Evolutionary conservation across 2,329 filamentous ascomycete species (phyloP).

Genomic region (Bipolaris bicolor): DNA sequence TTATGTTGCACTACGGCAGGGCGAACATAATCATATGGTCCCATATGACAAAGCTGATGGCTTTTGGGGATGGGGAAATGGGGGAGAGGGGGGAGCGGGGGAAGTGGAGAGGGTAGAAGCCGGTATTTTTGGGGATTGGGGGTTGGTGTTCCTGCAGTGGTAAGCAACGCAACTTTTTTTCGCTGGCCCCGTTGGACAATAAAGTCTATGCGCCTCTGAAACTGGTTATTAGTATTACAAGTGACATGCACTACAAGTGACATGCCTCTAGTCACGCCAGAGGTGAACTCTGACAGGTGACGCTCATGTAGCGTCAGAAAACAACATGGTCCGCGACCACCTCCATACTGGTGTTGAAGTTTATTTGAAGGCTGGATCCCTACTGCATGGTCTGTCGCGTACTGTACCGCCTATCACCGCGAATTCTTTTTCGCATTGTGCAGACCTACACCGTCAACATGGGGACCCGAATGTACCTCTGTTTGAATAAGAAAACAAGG

Average conservation of each 20-base stretch:
- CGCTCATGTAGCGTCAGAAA: background rate
- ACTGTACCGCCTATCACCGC: no score
- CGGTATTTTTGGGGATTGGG: background rate
- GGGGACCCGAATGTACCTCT: background rate
- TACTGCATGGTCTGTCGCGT: no score
- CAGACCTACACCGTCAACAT: background rate
- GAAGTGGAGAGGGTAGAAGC: background rate
- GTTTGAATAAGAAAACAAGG: background rate
- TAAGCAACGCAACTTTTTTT: background rate
- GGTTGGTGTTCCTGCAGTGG: background rate
- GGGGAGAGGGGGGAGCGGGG: background rate
- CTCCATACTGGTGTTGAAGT: no score
- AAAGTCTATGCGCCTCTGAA: background rate
- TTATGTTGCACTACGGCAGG: slow-evolving; percentile 3
- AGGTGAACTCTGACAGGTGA: background rate
- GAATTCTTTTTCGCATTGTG: no score
- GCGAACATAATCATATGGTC: slow-evolving; percentile 5
- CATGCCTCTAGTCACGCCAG: background rate
- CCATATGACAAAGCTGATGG: slow-evolving; percentile 2
- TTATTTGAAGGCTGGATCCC: no score
- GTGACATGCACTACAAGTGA: background rate
- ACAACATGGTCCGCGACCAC: no score
- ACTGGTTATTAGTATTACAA: background rate
- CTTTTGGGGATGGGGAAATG: background rate
- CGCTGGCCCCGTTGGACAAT: background rate